Percentiles rank a stretch among this genome's conserved stretches.
Conservation (phyloP, 495 filamentous ascomycete species). For the Aspergillus campestris region DNA sequence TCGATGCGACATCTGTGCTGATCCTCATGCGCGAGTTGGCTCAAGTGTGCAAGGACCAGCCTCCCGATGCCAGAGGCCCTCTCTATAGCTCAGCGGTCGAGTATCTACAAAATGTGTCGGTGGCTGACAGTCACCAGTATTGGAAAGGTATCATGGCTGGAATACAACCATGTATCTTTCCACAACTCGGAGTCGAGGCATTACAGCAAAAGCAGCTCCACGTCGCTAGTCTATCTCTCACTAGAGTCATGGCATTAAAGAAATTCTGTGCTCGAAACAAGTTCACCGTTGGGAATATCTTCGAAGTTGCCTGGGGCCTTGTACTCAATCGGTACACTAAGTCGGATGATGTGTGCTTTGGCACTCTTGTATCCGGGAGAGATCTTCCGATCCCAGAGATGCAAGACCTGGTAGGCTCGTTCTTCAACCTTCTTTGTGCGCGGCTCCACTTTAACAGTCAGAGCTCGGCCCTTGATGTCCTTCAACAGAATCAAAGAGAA, state of each 20-base stretch:
- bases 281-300: conserved; percentile 19
- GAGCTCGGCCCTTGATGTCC: conserved; percentile 16
- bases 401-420: conserved; percentile 25
- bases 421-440: conserved; percentile 28
- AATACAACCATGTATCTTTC: conserved; percentile 35
- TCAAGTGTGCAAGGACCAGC: conserved; percentile 21
- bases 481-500: conserved; percentile 24
- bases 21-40: conserved; percentile 18
- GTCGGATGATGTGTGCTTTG: conserved; percentile 32
- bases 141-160: conserved; percentile 33
- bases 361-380: conserved; percentile 17
- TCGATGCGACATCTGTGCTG: conserved; percentile 21
- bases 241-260: neutral
- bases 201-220: neutral
- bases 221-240: conserved; percentile 15
- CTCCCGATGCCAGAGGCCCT: conserved; percentile 19
- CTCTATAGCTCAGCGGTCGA: conserved; percentile 37
- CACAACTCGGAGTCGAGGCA: conserved; percentile 10
- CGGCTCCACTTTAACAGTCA: conserved; percentile 7
- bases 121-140: conserved; percentile 22
- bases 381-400: conserved; percentile 23
- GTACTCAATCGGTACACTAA: conserved; percentile 28
- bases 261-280: conserved; percentile 11
- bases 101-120: conserved; percentile 22
- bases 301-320: conserved; percentile 34